Percentiles rank a stretch among this genome's conserved stretches.
Conservation (phyloP, 805 yeast genomes). For the Ogataea methanolica region DNA sequence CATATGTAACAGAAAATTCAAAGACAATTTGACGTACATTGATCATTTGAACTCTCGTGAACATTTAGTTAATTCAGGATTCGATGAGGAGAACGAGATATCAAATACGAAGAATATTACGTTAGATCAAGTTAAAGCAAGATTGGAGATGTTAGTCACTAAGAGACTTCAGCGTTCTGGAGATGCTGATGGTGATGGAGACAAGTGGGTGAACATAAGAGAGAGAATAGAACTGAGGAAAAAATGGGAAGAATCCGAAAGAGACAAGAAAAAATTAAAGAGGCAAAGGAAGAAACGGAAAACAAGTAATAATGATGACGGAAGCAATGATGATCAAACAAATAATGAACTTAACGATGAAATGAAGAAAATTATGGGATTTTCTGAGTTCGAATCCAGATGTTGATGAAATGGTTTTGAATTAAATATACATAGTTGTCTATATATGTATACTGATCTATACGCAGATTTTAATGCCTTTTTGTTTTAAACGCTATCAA, state of each 20-base stretch:
- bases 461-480: neutral
- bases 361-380: slow-evolving; percentile 51
- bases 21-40: slow-evolving; percentile 75
- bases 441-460: neutral
- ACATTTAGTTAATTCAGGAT: slow-evolving; percentile 47
- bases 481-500: neutral
- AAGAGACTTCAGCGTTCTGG: slow-evolving; percentile 21
- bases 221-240: slow-evolving; percentile 38
- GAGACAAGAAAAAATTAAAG: slow-evolving; percentile 27
- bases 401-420: slow-evolving; percentile 8
- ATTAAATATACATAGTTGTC: no score
- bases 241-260: slow-evolving; percentile 33
- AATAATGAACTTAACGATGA: slow-evolving; percentile 17
- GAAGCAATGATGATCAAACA: slow-evolving; percentile 2
- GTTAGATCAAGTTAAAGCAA: slow-evolving; percentile 41
- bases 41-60: slow-evolving; percentile 80
- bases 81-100: slow-evolving; percentile 11
- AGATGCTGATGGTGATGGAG: slow-evolving; percentile 7
- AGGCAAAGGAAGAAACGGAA: slow-evolving; percentile 20
- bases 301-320: slow-evolving; percentile 11
- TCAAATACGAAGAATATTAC: slow-evolving; percentile 36
- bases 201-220: slow-evolving; percentile 29
- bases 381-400: slow-evolving; percentile 17
- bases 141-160: slow-evolving; percentile 33
- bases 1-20: slow-evolving; percentile 70